Evolutionary conservation across 202 grass and related monocot genomes (phyloP).

Genomic region (Setaria viridis): DNA sequence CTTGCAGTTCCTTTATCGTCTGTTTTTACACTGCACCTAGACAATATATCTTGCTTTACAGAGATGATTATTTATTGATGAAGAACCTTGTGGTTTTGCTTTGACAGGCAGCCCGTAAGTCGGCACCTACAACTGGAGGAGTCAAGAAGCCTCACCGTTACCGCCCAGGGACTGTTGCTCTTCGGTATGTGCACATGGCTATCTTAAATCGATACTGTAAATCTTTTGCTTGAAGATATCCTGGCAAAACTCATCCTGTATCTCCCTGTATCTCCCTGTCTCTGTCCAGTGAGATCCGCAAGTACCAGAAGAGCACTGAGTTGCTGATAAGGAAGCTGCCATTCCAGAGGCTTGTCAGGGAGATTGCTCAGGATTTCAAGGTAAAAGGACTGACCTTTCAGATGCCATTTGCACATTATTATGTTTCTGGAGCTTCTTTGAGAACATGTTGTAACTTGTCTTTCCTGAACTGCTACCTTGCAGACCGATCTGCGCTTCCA

Average conservation of each 20-base stretch:
- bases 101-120: constrained; percentile 57
- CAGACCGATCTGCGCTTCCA: constrained; percentile 67
- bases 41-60: not conserved
- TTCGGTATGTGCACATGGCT: constrained; percentile 38
- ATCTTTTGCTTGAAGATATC: not conserved
- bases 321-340: constrained; percentile 64
- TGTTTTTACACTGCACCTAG: not conserved
- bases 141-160: constrained; percentile 73
- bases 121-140: constrained; percentile 62
- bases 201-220: not conserved
- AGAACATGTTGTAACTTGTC: not conserved
- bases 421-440: not conserved
- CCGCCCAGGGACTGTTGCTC: constrained; percentile 63
- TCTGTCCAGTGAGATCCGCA: constrained; percentile 54
- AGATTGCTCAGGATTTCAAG: constrained; percentile 71
- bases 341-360: constrained; percentile 68
- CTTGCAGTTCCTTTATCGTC: not conserved
- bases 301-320: constrained; percentile 69
- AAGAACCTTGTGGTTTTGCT: not conserved
- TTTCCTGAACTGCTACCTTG: not conserved
- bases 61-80: not conserved
- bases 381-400: not conserved
- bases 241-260: not conserved
- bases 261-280: not conserved
- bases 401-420: not conserved